Percentiles rank a stretch among this genome's conserved stretches.
Conservation (phyloP, 192 early-diverging fungal genomes). For the Linnemannia hyalina region DNA sequence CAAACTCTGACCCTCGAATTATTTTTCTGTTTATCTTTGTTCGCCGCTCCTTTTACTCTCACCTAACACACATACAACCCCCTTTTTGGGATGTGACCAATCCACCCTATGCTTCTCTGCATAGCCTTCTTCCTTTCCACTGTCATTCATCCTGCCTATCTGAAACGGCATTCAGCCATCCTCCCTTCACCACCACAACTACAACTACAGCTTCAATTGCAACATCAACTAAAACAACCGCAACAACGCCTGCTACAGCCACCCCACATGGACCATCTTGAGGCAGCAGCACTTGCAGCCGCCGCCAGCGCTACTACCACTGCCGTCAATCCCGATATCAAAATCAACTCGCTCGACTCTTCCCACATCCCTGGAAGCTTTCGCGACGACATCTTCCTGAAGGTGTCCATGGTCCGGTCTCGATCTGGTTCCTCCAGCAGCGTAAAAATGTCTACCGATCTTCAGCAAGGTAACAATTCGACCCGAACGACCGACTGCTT, state of each 20-base stretch:
- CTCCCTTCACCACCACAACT: neutral
- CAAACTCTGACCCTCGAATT: constrained; percentile 9
- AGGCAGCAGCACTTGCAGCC: neutral
- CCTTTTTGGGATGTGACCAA: neutral
- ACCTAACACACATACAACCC: neutral
- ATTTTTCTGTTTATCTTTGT: neutral
- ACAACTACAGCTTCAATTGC: neutral
- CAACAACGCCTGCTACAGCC: neutral
- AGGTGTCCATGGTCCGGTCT: neutral
- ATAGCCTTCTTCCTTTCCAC: neutral
- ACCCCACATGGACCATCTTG: neutral
- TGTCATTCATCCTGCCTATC: neutral
- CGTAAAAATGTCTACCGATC: neutral
- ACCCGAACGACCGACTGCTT: neutral
- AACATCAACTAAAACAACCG: neutral
- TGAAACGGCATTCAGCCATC: neutral
- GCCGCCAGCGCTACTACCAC: neutral
- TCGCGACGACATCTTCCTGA: neutral
- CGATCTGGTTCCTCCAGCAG: neutral
- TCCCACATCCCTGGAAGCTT: neutral
- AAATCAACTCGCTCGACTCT: neutral
- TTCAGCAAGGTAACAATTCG: neutral
- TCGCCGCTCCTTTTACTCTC: neutral
- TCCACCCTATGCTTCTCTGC: neutral
- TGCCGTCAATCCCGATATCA: neutral